Base-by-base conservation (phyloP, 306 rosid species). In the Alnus glutinosa region DNA sequence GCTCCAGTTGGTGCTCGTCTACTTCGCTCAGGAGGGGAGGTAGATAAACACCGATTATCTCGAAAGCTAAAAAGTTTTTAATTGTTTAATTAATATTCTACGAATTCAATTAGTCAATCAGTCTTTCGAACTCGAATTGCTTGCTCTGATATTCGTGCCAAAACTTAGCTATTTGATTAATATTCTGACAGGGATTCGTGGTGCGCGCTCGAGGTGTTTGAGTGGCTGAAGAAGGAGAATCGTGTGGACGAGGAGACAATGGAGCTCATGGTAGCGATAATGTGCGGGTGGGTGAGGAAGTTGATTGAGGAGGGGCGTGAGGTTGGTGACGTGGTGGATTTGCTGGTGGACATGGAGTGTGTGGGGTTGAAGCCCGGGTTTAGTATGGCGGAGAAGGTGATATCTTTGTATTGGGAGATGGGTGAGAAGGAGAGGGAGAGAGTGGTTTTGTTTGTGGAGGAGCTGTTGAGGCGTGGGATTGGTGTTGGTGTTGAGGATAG, bases 201-300 rank as follows among this genome's bases (percentile, higher is more conserved):
- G 99, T 95, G 96, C 81, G 98, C 99, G 1, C 83, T 95, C 63
- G 99, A 95, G 87, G 99, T 93, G 83, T 95, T 95, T 86, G 98
- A 95, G 84, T 95, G 98, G 98, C 88, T 95, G 18, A 82, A 94
- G 39, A 95, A 91, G 81, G 98, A 95, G 86, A 95, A 95, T 30
- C 85, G 94, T 77, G 98, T 95, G 10, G 98, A 95, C 51, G 89
- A 92, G 85, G 98, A 95, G 83, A 95, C 98, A 46, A 95, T 92
- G 98, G 98, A 95, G 87, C 92, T 95, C 15, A 95, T 95, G 98
- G 98, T 91, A 79, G 79, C 91, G 32, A 83, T 95, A 47, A 95
- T 95, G 98, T 95, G 98, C 64, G 84, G 97, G 28, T 95, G 98
- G 98, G 88, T 88, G 57, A 91, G 86, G 91, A 95, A 90, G 85